phyloP scores from a whole-genome alignment of 306 rosid species.

The Cicer bijugum region DNA sequence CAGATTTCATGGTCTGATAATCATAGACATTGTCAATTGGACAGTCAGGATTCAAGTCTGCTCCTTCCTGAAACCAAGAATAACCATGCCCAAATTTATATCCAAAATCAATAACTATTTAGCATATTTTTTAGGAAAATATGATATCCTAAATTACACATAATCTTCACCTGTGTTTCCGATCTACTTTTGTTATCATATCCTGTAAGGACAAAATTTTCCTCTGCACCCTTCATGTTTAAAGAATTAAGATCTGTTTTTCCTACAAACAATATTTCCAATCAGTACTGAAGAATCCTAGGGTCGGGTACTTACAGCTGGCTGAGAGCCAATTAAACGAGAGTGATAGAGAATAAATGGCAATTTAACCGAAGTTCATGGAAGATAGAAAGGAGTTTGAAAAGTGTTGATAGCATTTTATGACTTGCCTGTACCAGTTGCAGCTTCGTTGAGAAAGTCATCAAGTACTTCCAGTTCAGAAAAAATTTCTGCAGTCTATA shows the following conservation, averaged over 20 bases:
- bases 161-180: slow-evolving; percentile 49
- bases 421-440: slow-evolving; percentile 50
- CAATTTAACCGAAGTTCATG: slow-evolving; percentile 1
- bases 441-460: slow-evolving; percentile 54
- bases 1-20: slow-evolving; percentile 51
- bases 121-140: slow-evolving; percentile 23
- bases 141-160: slow-evolving; percentile 36
- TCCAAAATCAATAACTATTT: slow-evolving; percentile 23
- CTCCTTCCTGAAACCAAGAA: slow-evolving; percentile 57
- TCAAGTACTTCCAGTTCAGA: slow-evolving; percentile 66
- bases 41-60: slow-evolving; percentile 47
- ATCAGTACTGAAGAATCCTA: slow-evolving; percentile 38
- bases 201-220: slow-evolving; percentile 42
- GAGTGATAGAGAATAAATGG: slow-evolving; percentile 36
- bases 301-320: slow-evolving; percentile 11
- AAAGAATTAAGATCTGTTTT: slow-evolving; percentile 45
- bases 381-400: slow-evolving; percentile 3
- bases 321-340: slow-evolving; percentile 35
- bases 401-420: slow-evolving; percentile 21
- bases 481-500: slow-evolving; percentile 67
- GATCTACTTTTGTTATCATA: slow-evolving; percentile 4
- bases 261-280: slow-evolving; percentile 41
- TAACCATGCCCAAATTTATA: slow-evolving; percentile 24
- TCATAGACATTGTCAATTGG: slow-evolving; percentile 43
- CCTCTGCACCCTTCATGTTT: slow-evolving; percentile 40